Base-by-base conservation (phyloP, 2,329 filamentous ascomycete genomes). In the Talaromyces sp. region DNA sequence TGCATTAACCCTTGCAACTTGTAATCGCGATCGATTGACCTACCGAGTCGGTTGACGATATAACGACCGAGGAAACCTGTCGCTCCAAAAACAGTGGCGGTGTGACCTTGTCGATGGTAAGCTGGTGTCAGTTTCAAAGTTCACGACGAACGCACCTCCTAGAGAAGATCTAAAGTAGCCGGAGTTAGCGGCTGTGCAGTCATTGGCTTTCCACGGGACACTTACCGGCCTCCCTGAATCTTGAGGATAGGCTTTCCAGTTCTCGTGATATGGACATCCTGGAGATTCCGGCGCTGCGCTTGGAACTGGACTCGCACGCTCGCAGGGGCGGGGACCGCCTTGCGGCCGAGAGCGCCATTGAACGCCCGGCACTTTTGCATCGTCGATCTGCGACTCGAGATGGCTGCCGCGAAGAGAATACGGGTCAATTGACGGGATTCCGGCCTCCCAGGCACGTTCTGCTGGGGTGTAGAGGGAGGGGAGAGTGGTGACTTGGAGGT, bases 161-260 rank as follows among this genome's bases (percentile, higher is more conserved):
- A 96, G 85, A 68, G 91, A 91, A 67, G 90, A 93, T 72, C 92
- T 95, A 68, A 60, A 55, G 33, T 51, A 60, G 69, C 52, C 63
- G 59, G 53, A 47, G 59, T 64, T 31, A 64, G 62, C 62, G 57
- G 51, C 47, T 52, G 36, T 14, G n/a, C 27, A 60, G 67, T 59
- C 60, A 62, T 42, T 66, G 66, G 36, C n/a, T 56, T 52, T 31
- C 44, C 7, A 55, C 33, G 53, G 63, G 55, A 47, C 61, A 76
- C 87, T 79, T 79, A 96, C 91, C 94, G 89, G 82, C 95, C 95
- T 80, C 94, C 94, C 74, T 93, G 87, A 61, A 89, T 83, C 72
- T 92, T 89, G 73, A 98, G 81, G 71, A 98, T 93, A 65, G 95
- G 94, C 83, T 96, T 97, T 78, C 95, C 95, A 62, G 95, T 99